Conservation (phyloP, 192 early-diverging fungal genomes). For the Podila horticola region DNA sequence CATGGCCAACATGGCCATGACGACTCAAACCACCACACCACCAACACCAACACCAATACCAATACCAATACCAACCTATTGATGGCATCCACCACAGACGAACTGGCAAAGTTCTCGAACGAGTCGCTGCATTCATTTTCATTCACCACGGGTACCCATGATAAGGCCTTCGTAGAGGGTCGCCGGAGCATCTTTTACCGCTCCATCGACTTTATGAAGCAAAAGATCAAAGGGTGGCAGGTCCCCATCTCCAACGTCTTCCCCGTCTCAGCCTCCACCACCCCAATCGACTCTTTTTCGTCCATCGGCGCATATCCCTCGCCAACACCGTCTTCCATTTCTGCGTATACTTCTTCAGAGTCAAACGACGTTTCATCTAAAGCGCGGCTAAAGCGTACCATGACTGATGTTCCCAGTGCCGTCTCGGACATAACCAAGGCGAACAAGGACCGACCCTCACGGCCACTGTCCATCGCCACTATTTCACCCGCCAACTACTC, state of each 20-base stretch:
- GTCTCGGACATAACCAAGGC: constrained; percentile 6
- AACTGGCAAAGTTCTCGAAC: constrained; percentile 59
- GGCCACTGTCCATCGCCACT: constrained; percentile 47
- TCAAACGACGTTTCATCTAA: background rate
- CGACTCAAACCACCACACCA: constrained; percentile 5
- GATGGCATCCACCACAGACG: constrained; percentile 41
- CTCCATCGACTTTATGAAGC: constrained; percentile 64
- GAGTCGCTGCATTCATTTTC: constrained; percentile 59
- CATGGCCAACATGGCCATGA: constrained; percentile 11
- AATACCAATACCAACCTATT: background rate
- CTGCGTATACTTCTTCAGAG: constrained; percentile 2
- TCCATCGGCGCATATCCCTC: constrained; percentile 49
- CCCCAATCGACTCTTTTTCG: constrained; percentile 25
- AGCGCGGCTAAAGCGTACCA: constrained; percentile 44
- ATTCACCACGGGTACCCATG: constrained; percentile 50
- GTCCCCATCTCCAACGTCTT: constrained; percentile 47
- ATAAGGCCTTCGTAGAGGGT: constrained; percentile 52
- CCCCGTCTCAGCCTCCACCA: constrained; percentile 28
- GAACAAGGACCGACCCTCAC: constrained; percentile 23
- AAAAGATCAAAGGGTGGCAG: constrained; percentile 63
- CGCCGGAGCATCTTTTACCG: constrained; percentile 58
- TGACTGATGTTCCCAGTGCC: constrained; percentile 44
- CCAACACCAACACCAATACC: background rate
- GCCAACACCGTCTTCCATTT: constrained; percentile 24
- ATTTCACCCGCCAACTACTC: constrained; percentile 37